Percentiles rank a stretch among this genome's conserved stretches.
Conservation (phyloP, 495 filamentous ascomycete species). For the Friedmanniomyces endolithicus region DNA sequence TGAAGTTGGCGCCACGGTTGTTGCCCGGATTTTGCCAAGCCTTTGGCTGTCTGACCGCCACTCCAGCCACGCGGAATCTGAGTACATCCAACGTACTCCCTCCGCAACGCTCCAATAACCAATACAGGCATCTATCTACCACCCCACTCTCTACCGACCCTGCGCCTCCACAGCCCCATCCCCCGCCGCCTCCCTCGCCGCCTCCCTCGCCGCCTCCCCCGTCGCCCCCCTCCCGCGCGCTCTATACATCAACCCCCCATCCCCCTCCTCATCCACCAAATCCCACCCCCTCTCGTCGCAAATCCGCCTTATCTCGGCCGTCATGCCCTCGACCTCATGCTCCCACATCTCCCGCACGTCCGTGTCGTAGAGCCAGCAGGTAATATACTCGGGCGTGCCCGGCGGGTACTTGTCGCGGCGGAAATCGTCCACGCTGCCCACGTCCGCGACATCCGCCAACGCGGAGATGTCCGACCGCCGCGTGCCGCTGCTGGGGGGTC, state of each 20-base stretch:
- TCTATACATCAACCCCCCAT: slow-evolving; percentile 12
- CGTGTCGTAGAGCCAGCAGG: slow-evolving; percentile 1
- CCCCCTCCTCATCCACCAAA: not conserved
- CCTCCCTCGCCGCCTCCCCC: no score
- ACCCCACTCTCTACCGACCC: no score
- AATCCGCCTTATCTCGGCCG: not conserved
- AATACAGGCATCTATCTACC: no score
- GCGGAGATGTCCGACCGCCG: no score
- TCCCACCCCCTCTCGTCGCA: slow-evolving; percentile 15
- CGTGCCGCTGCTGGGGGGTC: not conserved
- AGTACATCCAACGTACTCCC: no score
- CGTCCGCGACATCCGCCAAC: not conserved
- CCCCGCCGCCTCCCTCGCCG: no score
- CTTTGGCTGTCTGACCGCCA: no score
- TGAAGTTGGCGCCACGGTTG: no score
- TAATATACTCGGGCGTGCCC: not conserved
- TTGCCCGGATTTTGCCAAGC: no score
- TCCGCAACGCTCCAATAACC: no score
- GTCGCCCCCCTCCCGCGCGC: not conserved
- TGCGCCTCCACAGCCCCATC: no score
- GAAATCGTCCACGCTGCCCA: not conserved
- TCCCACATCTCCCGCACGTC: slow-evolving; percentile 6
- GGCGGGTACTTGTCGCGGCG: not conserved
- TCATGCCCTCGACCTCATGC: not conserved
- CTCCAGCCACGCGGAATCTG: no score